Base-by-base conservation (phyloP, 345 rosid species). In the Salix arbutifolia region DNA sequence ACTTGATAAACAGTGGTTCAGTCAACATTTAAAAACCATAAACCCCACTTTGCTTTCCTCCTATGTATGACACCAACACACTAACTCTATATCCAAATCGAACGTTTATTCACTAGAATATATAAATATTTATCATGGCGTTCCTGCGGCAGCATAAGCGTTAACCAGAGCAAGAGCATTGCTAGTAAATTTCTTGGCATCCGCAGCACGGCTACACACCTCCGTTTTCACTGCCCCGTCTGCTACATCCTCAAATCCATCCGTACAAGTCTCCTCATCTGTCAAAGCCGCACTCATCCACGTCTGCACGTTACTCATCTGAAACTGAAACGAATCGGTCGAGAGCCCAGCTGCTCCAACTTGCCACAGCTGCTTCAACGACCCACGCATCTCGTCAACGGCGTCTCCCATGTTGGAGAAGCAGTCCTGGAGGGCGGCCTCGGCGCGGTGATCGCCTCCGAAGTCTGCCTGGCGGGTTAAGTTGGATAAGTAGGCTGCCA, bases 211-310 rank as follows among this genome's bases (percentile, higher is more conserved):
- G 18, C 78, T 73, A 50, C 82, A 75, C 61, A 94, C 79, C 1
- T 80, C 89, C 72, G 84, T 35, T 83, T 82, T 82, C 79, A 82
- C 42, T 21, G 52, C 23, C 56, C 76, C 58, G 8, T 78, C 84
- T 13, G 44, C 3, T 4, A 87, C 87, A 40, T 81, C 97, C 73
- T 82, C 86, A 67, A 96, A 90, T 5, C 99, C 99, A 25, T 96
- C 99, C 16, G 89, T 67, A 58, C 99, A 96, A 72, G 99, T 96
- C 86, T 96, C 99, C 23, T 94, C 97, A 60, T 96, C 93, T 0
- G 99, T 96, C 71, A 96, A 53, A 19, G 99, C 94, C 1, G 97
- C 84, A 86, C 99, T 96, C 52, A 96, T 92, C 99, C 99, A 96
- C 80, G 98, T 96, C 85, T 80, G 67, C 67, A 96, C 99, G 84